Conservation (phyloP, 2,329 filamentous ascomycete genomes). For the Macroventuria anomochaeta region DNA sequence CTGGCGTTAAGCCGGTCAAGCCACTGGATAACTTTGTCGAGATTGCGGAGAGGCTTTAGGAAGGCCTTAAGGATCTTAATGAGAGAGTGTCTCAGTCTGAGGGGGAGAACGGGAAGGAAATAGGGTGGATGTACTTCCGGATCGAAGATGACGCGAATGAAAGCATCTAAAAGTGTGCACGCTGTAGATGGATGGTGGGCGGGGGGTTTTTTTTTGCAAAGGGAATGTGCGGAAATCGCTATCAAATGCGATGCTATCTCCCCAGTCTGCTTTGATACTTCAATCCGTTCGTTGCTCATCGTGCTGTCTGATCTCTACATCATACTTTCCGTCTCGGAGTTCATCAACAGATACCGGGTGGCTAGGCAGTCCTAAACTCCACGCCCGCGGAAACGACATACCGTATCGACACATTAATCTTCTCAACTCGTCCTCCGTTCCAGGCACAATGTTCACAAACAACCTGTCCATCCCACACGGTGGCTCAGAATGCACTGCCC, state of each 20-base stretch:
- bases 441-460: conserved; percentile 49
- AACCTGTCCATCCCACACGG: conserved; percentile 38
- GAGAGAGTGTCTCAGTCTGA: not conserved
- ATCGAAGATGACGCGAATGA: not conserved
- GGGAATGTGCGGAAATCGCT: too few relatives aligned
- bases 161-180: not conserved
- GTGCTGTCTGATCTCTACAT: too few relatives aligned
- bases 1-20: conserved; percentile 73
- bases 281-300: not conserved
- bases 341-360: too few relatives aligned
- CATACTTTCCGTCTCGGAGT: too few relatives aligned
- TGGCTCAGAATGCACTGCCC: conserved; percentile 54
- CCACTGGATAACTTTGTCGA: conserved; percentile 88
- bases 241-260: too few relatives aligned
- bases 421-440: conserved; percentile 39
- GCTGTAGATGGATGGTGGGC: not conserved
- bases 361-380: conserved; percentile 29
- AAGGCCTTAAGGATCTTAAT: not conserved
- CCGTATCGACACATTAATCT: conserved; percentile 43
- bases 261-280: not conserved
- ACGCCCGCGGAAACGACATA: conserved; percentile 35
- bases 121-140: not conserved
- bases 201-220: too few relatives aligned
- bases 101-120: not conserved
- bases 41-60: conserved; percentile 38